Conservation (phyloP, 2,329 filamentous ascomycete genomes). For the Emericellopsis atlantica region DNA sequence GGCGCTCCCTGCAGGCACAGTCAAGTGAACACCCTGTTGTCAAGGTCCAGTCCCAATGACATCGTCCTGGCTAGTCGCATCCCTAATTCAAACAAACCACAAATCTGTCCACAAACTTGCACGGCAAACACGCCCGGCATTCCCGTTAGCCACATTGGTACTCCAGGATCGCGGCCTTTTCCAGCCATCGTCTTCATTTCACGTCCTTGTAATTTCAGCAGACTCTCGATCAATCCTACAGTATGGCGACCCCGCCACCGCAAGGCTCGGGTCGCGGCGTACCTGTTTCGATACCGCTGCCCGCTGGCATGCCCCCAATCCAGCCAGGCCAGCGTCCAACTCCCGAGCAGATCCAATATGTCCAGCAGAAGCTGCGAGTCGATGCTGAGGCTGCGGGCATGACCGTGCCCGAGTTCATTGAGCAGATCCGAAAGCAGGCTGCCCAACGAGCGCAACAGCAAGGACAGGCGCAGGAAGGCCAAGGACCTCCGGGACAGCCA, state of each 20-base stretch:
- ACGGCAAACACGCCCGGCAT: too few species aligned
- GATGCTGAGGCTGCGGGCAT: constrained; percentile 80
- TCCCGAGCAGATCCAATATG: constrained; percentile 73
- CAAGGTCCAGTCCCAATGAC: constrained; percentile 3
- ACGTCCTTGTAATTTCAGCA: too few species aligned
- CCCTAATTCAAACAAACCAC: too few species aligned
- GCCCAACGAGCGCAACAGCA: constrained; percentile 34
- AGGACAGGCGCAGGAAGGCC: background rate
- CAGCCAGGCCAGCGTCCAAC: constrained; percentile 41
- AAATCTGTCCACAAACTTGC: too few species aligned
- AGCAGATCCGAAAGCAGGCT: constrained; percentile 48
- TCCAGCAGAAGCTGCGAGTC: constrained; percentile 70
- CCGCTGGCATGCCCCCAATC: background rate
- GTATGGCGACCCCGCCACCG: background rate
- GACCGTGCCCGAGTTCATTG: constrained; percentile 73
- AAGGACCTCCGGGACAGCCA: constrained; percentile 9
- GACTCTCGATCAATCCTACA: background rate
- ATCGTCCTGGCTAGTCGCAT: background rate
- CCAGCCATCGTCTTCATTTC: background rate
- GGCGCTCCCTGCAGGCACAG: background rate
- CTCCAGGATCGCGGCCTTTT: background rate
- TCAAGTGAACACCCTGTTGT: constrained; percentile 25
- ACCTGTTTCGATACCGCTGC: constrained; percentile 7
- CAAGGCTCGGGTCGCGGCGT: background rate
- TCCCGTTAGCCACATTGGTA: background rate